These are phyloP conservation scores for Fusarium musae DNA, from an alignment of 2,329 filamentous ascomycete species.

Conservation along the genomic window DNA sequence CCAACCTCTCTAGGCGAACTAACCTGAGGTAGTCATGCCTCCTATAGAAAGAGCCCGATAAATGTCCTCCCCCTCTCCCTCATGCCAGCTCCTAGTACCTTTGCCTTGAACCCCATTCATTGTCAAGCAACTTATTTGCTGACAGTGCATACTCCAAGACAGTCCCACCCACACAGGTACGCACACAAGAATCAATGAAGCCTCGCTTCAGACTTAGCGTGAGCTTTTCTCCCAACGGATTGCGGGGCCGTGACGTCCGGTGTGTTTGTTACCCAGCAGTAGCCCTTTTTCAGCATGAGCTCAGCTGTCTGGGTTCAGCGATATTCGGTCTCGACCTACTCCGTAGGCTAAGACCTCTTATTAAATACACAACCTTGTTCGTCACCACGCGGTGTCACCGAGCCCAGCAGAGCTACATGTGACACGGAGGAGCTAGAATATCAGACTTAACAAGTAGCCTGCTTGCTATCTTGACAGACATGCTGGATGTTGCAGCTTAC, in stretches of 20 bases:
- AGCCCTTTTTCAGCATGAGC: slow-evolving; percentile 4
- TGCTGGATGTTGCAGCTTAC: not conserved
- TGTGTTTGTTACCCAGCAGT: not conserved
- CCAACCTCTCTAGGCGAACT: not conserved
- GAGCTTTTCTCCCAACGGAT: slow-evolving; percentile 17
- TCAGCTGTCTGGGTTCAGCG: not conserved
- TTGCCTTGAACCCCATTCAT: slow-evolving; percentile 11
- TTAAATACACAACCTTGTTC: not conserved
- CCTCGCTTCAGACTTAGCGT: slow-evolving; percentile 26
- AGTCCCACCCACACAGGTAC: slow-evolving; percentile 1
- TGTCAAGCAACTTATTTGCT: slow-evolving; percentile 21
- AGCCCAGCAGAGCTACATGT: not conserved
- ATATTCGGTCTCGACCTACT: not conserved
- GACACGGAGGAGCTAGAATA: not conserved
- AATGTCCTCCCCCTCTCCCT: not conserved
- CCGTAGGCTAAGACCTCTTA: not conserved
- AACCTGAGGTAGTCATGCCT: not conserved
- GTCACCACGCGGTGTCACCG: not conserved
- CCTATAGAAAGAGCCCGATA: not conserved
- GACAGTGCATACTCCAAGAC: not conserved
- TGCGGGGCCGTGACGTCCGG: slow-evolving; percentile 36
- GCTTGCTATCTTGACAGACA: not conserved
- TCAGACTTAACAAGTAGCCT: not conserved
- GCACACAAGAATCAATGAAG: slow-evolving; percentile 18
- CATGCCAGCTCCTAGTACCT: slow-evolving; percentile 6